A percentile compares a stretch with the other conserved stretches of the same genome.
Evolutionary conservation across 495 filamentous ascomycete genomes (phyloP).

Genomic region (Aspergillus kassunensis): DNA sequence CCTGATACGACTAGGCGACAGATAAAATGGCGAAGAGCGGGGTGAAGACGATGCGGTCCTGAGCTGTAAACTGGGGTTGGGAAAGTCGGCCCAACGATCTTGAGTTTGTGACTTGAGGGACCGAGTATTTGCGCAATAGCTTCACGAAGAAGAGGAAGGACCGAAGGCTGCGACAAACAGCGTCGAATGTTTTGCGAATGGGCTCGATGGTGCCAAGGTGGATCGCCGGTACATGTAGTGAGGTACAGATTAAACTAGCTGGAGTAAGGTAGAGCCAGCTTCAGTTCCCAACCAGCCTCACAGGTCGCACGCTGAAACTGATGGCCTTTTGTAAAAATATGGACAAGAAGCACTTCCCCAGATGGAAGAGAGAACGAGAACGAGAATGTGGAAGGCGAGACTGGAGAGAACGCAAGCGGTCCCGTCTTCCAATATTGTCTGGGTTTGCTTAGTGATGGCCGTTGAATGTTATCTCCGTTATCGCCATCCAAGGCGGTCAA

Average conservation of each 20-base stretch:
- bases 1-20: neutral
- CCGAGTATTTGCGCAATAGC: neutral
- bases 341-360: neutral
- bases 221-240: neutral
- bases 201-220: constrained; percentile 7
- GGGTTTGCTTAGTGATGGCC: neutral
- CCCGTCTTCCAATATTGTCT: neutral
- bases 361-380: neutral
- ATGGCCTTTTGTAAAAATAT: neutral
- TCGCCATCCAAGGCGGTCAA: constrained; percentile 10
- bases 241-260: too few species aligned
- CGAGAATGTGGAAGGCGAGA: too few species aligned
- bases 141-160: neutral
- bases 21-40: constrained; percentile 5
- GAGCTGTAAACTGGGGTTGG: neutral
- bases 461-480: constrained; percentile 17
- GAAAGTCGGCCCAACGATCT: neutral
- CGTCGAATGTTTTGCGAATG: neutral
- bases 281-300: neutral
- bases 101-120: too few species aligned
- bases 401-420: too few species aligned
- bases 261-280: neutral
- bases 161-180: neutral
- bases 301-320: too few species aligned
- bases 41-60: constrained; percentile 11